Percentiles rank a stretch among this genome's conserved stretches.
Conservation (phyloP, 768 basidiomycete species). For the Termitomyces eurrhizus region DNA sequence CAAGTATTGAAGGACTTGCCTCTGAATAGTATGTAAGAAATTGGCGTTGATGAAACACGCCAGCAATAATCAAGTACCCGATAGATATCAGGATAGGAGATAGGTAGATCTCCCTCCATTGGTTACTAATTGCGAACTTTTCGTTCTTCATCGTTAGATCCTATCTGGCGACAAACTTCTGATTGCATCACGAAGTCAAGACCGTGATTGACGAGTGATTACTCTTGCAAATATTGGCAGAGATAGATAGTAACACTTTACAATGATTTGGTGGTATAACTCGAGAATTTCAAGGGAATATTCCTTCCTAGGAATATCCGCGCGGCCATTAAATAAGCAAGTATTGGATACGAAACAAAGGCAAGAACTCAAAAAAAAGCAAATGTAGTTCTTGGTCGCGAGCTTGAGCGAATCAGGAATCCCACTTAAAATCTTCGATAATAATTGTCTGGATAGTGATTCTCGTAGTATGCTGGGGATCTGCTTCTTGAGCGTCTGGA, state of each 20-base stretch:
- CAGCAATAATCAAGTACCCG: too few species aligned
- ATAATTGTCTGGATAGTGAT: constrained; percentile 13
- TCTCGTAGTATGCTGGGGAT: constrained; percentile 13
- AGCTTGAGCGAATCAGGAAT: background rate
- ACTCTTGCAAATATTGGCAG: background rate
- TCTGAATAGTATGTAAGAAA: too few species aligned
- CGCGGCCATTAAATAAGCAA: background rate
- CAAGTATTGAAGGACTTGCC: background rate
- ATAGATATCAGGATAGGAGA: too few species aligned
- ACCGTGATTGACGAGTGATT: too few species aligned
- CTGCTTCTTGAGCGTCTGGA: constrained; percentile 25
- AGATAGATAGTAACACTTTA: background rate
- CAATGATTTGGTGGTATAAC: background rate
- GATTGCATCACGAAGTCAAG: too few species aligned
- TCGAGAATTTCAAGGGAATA: background rate
- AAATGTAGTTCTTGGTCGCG: background rate
- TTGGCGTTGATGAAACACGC: too few species aligned
- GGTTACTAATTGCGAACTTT: too few species aligned
- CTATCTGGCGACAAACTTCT: too few species aligned
- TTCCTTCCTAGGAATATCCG: constrained; percentile 6
- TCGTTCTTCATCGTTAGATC: too few species aligned
- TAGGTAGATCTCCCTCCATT: too few species aligned
- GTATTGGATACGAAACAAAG: background rate
- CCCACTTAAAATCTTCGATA: constrained; percentile 2
- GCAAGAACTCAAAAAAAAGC: background rate